Conservation (phyloP, 2,329 filamentous ascomycete genomes). For the Cladosporium phlei region DNA sequence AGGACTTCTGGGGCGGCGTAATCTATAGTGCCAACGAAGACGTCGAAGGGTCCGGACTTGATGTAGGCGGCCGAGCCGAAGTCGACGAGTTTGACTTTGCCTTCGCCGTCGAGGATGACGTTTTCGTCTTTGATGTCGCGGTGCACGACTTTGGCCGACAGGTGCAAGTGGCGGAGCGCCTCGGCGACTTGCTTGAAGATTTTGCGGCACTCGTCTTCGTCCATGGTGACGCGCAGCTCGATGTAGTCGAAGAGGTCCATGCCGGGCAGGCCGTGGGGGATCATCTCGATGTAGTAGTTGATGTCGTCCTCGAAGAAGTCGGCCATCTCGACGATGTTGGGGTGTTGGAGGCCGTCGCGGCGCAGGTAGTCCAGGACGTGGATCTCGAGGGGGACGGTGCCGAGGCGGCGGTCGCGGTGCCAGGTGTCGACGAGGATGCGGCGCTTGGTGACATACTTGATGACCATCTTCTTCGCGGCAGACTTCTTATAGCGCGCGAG, state of each 20-base stretch:
- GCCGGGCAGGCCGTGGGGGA: conserved; percentile 86
- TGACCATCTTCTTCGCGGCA: conserved; percentile 74
- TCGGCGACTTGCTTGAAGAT: conserved; percentile 92
- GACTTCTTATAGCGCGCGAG: conserved; percentile 75
- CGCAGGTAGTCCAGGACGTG: conserved; percentile 93
- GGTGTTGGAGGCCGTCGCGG: conserved; percentile 60
- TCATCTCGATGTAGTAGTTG: conserved; percentile 99
- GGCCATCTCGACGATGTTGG: conserved; percentile 65
- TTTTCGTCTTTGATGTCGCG: conserved; percentile 99
- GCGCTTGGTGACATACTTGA: conserved; percentile 97
- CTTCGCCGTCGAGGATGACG: conserved; percentile 90
- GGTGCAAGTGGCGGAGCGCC: conserved; percentile 87
- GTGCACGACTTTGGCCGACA: conserved; percentile 85
- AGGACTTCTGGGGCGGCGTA: conserved; percentile 98
- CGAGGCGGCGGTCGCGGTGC: conserved; percentile 87
- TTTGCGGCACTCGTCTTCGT: conserved; percentile 85
- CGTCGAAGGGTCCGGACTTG: conserved; percentile 96
- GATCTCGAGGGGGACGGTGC: conserved; percentile 93
- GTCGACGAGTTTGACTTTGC: conserved; percentile 93
- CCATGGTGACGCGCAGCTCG: conserved; percentile 92
- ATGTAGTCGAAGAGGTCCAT: conserved; percentile 99
- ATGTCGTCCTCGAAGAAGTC: conserved; percentile 71
- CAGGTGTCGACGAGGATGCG: conserved; percentile 97
- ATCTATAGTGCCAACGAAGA: conserved; percentile 98
- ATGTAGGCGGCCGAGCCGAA: conserved; percentile 98